Evolutionary conservation across 2,329 filamentous ascomycete genomes (phyloP).

Genomic region (Beauveria pseudobassiana): DNA sequence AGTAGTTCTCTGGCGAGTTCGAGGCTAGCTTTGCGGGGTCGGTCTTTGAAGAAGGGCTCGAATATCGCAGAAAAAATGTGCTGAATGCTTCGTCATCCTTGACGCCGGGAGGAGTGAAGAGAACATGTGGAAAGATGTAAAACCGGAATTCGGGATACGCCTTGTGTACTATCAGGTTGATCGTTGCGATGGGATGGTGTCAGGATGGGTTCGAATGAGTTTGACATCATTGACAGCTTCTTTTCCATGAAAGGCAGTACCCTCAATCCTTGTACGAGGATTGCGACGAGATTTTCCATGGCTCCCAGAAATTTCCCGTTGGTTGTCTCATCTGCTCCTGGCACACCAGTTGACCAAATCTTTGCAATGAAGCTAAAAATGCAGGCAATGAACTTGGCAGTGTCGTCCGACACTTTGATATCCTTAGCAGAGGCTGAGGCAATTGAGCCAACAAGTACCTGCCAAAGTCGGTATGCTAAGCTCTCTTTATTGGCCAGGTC

Average conservation of each 20-base stretch:
- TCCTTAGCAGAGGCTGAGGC: constrained; percentile 71
- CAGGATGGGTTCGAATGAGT: constrained; percentile 53
- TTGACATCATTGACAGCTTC: constrained; percentile 43
- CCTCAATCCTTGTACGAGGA: constrained; percentile 45
- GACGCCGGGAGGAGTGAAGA: constrained; percentile 39
- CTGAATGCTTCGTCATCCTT: constrained; percentile 39
- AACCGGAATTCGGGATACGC: constrained; percentile 50
- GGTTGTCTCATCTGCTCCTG: constrained; percentile 37
- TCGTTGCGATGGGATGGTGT: constrained; percentile 58
- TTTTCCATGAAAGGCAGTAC: constrained; percentile 57
- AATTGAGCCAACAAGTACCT: constrained; percentile 53
- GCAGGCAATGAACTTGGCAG: constrained; percentile 68
- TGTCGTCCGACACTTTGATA: constrained; percentile 79
- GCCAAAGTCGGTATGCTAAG: constrained; percentile 48
- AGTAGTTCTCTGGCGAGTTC: constrained; percentile 46
- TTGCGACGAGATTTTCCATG: constrained; percentile 42
- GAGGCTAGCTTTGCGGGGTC: constrained; percentile 33
- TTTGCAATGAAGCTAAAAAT: constrained; percentile 62
- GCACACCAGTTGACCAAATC: constrained; percentile 47
- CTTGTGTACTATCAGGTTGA: constrained; percentile 43
- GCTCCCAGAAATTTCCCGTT: constrained; percentile 46
- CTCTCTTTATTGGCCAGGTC: constrained; percentile 56
- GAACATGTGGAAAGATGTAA: constrained; percentile 58
- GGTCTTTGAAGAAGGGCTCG: constrained; percentile 50
- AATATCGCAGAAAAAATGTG: constrained; percentile 45